These are phyloP conservation scores for Psophocarpus tetragonolobus DNA, from an alignment of 306 rosid species.

Conservation along the genomic window DNA sequence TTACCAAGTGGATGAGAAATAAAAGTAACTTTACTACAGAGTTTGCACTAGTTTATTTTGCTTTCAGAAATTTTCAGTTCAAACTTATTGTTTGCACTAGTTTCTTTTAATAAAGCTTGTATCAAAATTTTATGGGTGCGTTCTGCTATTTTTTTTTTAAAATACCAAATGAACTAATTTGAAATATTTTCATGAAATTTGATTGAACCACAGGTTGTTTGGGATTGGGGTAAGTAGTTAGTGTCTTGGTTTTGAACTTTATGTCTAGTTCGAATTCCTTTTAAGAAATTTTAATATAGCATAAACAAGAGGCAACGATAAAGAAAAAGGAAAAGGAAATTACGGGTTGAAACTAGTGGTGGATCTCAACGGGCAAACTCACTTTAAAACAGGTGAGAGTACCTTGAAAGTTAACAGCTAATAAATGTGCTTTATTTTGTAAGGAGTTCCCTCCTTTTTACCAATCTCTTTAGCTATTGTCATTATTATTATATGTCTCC, in stretches of 20 bases:
- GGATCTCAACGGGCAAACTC: neutral
- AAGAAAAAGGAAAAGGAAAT: neutral
- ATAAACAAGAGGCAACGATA: neutral
- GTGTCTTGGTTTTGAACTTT: neutral
- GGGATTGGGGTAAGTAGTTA: neutral
- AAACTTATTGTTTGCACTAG: neutral
- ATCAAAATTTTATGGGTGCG: neutral
- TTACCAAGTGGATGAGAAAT: neutral
- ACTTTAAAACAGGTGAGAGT: constrained; percentile 29
- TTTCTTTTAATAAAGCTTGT: neutral
- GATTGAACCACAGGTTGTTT: neutral
- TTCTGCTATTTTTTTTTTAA: neutral
- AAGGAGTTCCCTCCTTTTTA: constrained; percentile 80
- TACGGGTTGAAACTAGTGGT: neutral
- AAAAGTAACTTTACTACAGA: neutral
- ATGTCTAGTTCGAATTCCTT: neutral
- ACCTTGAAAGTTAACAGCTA: constrained; percentile 55
- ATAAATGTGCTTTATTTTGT: constrained; percentile 73
- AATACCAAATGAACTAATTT: neutral
- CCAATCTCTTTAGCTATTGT: constrained; percentile 59
- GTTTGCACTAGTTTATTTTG: constrained; percentile 14
- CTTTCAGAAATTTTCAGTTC: neutral
- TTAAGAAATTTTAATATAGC: neutral
- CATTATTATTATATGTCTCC: constrained; percentile 60
- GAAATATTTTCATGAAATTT: neutral